phyloP scores from a whole-genome alignment of 805 yeast species.

The Lachancea quebecensis region DNA sequence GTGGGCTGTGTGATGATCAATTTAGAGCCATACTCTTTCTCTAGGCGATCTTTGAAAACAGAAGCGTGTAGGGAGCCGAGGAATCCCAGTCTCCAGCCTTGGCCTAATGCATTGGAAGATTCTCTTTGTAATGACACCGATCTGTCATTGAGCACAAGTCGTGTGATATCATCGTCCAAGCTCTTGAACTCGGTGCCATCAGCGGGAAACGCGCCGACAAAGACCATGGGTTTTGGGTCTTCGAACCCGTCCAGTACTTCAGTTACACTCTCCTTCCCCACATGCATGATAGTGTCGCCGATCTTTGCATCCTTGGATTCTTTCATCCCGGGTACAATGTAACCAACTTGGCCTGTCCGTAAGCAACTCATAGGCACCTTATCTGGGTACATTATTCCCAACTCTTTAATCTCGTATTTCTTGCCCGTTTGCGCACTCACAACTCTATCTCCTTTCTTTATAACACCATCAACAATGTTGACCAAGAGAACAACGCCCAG shows the following conservation, averaged over 20 bases:
- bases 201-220: slow-evolving; percentile 96
- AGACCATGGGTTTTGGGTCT: slow-evolving; percentile 97
- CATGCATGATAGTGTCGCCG: slow-evolving; percentile 81
- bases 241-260: slow-evolving; percentile 91
- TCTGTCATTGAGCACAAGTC: slow-evolving; percentile 83
- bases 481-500: slow-evolving; percentile 85
- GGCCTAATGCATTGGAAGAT: slow-evolving; percentile 89
- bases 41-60: slow-evolving; percentile 85
- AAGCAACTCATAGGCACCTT: slow-evolving; percentile 55
- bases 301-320: slow-evolving; percentile 77
- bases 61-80: slow-evolving; percentile 92
- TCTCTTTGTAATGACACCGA: slow-evolving; percentile 86
- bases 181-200: slow-evolving; percentile 86
- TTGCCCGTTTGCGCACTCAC: slow-evolving; percentile 69
- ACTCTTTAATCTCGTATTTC: slow-evolving; percentile 82
- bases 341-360: slow-evolving; percentile 90
- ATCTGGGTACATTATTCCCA: slow-evolving; percentile 95
- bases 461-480: slow-evolving; percentile 74
- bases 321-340: slow-evolving; percentile 91
- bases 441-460: slow-evolving; percentile 68
- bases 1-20: slow-evolving; percentile 92
- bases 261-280: slow-evolving; percentile 45
- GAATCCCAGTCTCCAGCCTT: slow-evolving; percentile 96
- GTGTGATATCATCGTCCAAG: slow-evolving; percentile 83
- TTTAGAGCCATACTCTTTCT: slow-evolving; percentile 89